Evolutionary conservation across 495 filamentous ascomycete species (phyloP), one percentile per base, ranked within the genome.

Genomic region (Penicillium canescens): DNA sequence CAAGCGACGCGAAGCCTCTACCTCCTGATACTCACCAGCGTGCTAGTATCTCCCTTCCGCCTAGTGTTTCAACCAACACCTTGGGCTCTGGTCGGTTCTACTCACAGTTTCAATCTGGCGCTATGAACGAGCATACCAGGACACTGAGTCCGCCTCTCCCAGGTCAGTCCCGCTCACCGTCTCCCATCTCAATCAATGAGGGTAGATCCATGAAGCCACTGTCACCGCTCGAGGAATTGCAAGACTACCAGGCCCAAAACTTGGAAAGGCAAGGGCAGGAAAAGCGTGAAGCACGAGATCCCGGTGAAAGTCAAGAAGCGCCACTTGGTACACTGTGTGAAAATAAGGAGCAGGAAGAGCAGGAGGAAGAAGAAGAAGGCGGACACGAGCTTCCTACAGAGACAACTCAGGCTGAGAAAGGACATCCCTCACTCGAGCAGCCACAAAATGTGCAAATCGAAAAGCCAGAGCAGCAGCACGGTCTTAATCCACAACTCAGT

Each of bases 21-120:
- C 13, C 43, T 5, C 24, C 13, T 18, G 36, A 56, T 31, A 20
- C 37, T 41, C 46, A 21, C 13, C 59, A 56, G 14, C 59, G 49
- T 18, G 52, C 59, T 1, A 61, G 55, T 43, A 51, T 56, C 14
- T 54, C 52, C 10, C 42, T 49, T 28, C 55, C 55, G 6, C 24
- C 58, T 6, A 56, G 13, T 16, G 8, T 26, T n/a, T 47, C 60
- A 3, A 16, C 42, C 13, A 48, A 50, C n/a, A 20, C 56, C 13
- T 2, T 66, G 31, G 26, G 24, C 12, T 23, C 55, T 10, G 35
- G 47, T 35, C 59, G 61, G 1, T 67, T 67, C 21, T 67, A 67
- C 23, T 67, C 64, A 4, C 49, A 52, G 6, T 35, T 52, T 4
- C 52, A 44, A 35, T 46, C 56, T 21, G 42, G 18, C 3, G n/a